phyloP scores from a whole-genome alignment of 306 rosid genomes.

The Castanea crenata region DNA sequence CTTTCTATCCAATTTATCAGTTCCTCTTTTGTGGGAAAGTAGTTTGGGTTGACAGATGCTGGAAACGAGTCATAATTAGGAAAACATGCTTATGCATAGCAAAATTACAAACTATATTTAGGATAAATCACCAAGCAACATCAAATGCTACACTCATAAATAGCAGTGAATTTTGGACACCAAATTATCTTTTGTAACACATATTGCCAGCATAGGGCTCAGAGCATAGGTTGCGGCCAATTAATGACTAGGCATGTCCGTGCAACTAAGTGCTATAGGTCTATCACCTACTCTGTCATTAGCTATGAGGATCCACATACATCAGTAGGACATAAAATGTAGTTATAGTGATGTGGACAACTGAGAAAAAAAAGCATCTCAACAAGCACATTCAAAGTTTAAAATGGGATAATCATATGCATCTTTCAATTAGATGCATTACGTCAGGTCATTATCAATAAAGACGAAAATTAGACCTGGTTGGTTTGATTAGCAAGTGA shows the following conservation, averaged over 20 bases:
- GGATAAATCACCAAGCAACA: neutral
- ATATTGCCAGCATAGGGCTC: neutral
- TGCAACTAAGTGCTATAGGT: neutral
- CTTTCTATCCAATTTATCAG: conserved; percentile 25
- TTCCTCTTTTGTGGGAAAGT: conserved; percentile 31
- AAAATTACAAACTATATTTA: neutral
- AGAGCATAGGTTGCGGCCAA: neutral
- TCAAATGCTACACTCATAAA: neutral
- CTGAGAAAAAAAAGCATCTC: neutral
- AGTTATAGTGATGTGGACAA: neutral
- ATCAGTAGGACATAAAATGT: neutral
- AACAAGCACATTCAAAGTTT: neutral
- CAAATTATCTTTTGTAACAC: neutral
- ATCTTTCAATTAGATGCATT: no score
- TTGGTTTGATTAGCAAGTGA: neutral
- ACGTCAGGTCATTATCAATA: neutral
- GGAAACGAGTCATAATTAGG: neutral
- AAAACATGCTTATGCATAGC: neutral
- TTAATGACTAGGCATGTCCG: neutral
- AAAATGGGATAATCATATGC: neutral
- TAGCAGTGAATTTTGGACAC: neutral
- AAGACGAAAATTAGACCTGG: neutral
- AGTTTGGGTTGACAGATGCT: conserved; percentile 23
- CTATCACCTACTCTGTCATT: neutral
- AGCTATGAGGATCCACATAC: neutral